A percentile compares a stretch with the other conserved stretches of the same genome.
These are phyloP conservation scores for Aleurites moluccanus DNA, from an alignment of 441 rosid genomes.

Conservation along the genomic window DNA sequence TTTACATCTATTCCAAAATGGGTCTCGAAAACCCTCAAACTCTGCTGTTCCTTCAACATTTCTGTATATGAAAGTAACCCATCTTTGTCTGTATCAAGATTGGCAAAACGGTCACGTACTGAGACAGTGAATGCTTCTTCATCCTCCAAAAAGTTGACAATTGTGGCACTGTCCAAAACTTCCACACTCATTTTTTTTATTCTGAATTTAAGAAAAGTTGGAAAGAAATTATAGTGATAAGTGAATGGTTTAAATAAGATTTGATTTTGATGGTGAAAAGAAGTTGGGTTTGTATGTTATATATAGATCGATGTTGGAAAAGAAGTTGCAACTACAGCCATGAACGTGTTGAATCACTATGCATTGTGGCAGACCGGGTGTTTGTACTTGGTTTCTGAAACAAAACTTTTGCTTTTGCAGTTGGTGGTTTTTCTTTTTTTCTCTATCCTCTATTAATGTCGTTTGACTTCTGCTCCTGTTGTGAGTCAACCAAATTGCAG, in stretches of 20 bases:
- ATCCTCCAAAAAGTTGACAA: constrained; percentile 42
- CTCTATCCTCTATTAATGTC: too few relatives aligned
- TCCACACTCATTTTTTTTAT: constrained; percentile 47
- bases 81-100: constrained; percentile 35
- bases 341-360: too few relatives aligned
- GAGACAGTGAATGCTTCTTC: constrained; percentile 40
- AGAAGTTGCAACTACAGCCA: too few relatives aligned
- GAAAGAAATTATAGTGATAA: too few relatives aligned
- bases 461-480: too few relatives aligned
- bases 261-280: not conserved
- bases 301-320: not conserved
- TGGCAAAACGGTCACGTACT: constrained; percentile 27
- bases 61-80: constrained; percentile 42
- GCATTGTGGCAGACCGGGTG: too few relatives aligned
- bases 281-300: not conserved
- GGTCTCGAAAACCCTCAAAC: constrained; percentile 45
- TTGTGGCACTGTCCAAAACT: constrained; percentile 38
- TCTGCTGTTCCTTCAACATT: constrained; percentile 40
- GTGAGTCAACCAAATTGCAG: too few relatives aligned
- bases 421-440: too few relatives aligned
- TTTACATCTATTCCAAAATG: too few relatives aligned
- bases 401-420: too few relatives aligned
- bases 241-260: not conserved
- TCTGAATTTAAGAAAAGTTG: too few relatives aligned
- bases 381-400: too few relatives aligned